Percentiles rank a stretch among this genome's conserved stretches.
phyloP scores from a whole-genome alignment of 495 filamentous ascomycete species.

The Halenospora varia region DNA sequence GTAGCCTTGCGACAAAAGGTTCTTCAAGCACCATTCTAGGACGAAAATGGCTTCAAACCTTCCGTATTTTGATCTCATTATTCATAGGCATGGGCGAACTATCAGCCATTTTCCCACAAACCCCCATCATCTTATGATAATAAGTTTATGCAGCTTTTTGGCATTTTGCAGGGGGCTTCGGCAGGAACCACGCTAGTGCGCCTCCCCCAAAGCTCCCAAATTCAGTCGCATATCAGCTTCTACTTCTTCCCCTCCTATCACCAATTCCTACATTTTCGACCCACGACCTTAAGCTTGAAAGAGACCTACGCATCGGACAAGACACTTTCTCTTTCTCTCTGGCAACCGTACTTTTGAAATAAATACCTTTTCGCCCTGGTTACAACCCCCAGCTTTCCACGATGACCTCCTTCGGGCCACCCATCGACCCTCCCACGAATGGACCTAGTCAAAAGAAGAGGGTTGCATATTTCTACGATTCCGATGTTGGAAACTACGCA shows the following conservation, averaged over 20 bases:
- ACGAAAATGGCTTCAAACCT: too few species aligned
- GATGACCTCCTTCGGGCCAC: conserved; percentile 36
- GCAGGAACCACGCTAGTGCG: background rate
- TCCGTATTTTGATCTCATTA: background rate
- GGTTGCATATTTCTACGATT: conserved; percentile 96
- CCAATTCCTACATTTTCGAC: background rate
- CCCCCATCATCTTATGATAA: too few species aligned
- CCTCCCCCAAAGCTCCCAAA: background rate
- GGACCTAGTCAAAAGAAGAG: conserved; percentile 59
- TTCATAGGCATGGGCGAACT: too few species aligned
- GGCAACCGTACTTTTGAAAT: too few species aligned
- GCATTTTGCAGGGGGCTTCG: background rate
- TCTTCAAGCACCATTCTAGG: background rate
- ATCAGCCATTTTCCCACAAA: too few species aligned
- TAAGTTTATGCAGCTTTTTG: too few species aligned
- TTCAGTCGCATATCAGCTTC: background rate
- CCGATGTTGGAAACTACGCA: conserved; percentile 93
- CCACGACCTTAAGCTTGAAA: too few species aligned
- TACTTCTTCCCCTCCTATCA: background rate
- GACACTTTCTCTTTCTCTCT: too few species aligned
- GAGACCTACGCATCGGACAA: too few species aligned
- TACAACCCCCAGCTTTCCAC: conserved; percentile 1
- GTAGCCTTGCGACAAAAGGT: background rate
- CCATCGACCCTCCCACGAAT: conserved; percentile 49
- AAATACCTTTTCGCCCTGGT: background rate